Conservation (phyloP, 192 early-diverging fungal species). For the Pilobolus umbonatus region DNA sequence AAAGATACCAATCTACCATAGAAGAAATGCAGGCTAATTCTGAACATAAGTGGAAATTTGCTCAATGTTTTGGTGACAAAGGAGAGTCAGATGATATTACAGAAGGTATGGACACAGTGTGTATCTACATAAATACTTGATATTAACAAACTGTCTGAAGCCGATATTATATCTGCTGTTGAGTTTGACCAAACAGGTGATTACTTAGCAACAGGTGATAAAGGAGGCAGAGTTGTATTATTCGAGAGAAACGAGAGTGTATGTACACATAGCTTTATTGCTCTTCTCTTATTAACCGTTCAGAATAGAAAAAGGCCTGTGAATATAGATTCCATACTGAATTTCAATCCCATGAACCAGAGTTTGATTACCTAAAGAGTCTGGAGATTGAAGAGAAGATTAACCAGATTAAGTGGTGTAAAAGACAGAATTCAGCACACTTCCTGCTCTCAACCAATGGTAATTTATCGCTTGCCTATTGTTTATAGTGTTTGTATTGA, state of each 20-base stretch:
- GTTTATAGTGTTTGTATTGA: too few species aligned
- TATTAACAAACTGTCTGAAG: slow-evolving; percentile 37
- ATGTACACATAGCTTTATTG: slow-evolving; percentile 35
- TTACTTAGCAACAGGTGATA: slow-evolving; percentile 96
- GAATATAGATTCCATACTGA: slow-evolving; percentile 97
- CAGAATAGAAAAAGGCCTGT: slow-evolving; percentile 80
- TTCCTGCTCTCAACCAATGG: slow-evolving; percentile 90
- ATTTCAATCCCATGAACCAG: slow-evolving; percentile 95
- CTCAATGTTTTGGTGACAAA: slow-evolving; percentile 99
- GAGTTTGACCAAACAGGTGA: slow-evolving; percentile 98
- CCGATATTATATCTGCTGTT: slow-evolving; percentile 98
- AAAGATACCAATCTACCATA: too few species aligned
- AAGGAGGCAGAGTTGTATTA: slow-evolving; percentile 95
- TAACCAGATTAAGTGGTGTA: slow-evolving; percentile 94
- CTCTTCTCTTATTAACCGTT: not conserved
- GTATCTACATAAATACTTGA: not conserved
- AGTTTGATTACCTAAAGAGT: slow-evolving; percentile 93
- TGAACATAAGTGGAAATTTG: slow-evolving; percentile 78
- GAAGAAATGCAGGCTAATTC: not conserved
- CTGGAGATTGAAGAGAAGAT: slow-evolving; percentile 97
- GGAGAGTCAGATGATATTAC: slow-evolving; percentile 97
- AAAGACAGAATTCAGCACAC: slow-evolving; percentile 79
- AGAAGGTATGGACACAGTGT: slow-evolving; percentile 68
- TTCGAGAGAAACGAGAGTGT: slow-evolving; percentile 97
- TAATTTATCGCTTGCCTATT: too few species aligned